Evolutionary conservation across 805 yeast species (phyloP), one percentile per base, ranked within the genome.

Genomic region (Ogataea trehaloabstinens): DNA sequence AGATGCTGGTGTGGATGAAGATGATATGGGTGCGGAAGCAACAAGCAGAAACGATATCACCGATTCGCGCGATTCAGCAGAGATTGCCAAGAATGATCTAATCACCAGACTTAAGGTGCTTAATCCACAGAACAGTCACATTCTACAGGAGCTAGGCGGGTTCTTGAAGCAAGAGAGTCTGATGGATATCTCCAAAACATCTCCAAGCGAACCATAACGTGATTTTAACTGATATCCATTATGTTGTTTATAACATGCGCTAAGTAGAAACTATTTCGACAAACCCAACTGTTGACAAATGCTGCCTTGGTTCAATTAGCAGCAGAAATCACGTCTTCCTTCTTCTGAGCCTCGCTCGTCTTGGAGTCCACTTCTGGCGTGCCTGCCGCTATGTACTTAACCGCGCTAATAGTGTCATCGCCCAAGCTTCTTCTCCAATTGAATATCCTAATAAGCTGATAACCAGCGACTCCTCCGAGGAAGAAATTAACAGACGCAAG

Each of bases 401-500:
- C 39, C 18, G 81, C 76, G 54, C 80, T 76, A n/a, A 56, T 41
- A 7, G 78, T 56, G 22, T 80, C 55, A 56, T 85, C 90, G 30
- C 96, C 95, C 38, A 67, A 55, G 2, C 64, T 63, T 25, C 61
- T 51, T 69, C 96, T 83, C 71, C 80, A 87, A 45, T 71, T 67
- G 54, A 68, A 70, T 39, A 91, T 76, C 67, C 99, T 78, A 31
- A 66, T 55, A 27, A 93, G 65, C 71, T 91, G 98, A 61, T 71
- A 78, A 21, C 91, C 85, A 2, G 98, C 96, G 34, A 95, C 95
- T 22, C 82, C 68, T 19, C 95, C 96, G 38, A 91, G 70, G 74
- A 93, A 91, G 72, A 89, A 88, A 67, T 91, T 91, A 40, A 91
- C 99, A 20, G 91, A 79, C 4, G 98, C 99, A 50, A 93, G 73